phyloP scores from a whole-genome alignment of 2,329 filamentous ascomycete genomes.

The Fusarium fracticaudum region DNA sequence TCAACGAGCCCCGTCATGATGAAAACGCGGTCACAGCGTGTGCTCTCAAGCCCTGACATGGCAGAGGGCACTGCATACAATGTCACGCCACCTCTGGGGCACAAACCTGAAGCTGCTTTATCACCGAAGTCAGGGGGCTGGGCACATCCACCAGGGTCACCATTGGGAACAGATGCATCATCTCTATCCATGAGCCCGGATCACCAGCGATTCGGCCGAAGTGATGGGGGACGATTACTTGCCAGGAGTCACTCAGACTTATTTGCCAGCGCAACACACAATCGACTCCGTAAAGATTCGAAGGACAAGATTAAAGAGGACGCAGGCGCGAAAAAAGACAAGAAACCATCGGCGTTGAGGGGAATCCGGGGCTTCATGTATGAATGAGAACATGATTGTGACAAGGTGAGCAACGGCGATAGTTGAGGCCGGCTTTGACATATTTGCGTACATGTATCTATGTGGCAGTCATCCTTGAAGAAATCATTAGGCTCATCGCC shows the following conservation, averaged over 20 bases:
- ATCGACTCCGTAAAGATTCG: constrained; percentile 57
- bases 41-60: constrained; percentile 56
- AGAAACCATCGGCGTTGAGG: constrained; percentile 51
- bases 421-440: background rate
- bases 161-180: constrained; percentile 47
- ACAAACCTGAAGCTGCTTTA: constrained; percentile 43
- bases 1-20: constrained; percentile 52
- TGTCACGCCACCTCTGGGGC: constrained; percentile 54
- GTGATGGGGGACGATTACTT: constrained; percentile 48
- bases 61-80: constrained; percentile 56
- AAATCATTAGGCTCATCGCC: background rate
- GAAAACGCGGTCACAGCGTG: constrained; percentile 51
- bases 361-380: constrained; percentile 54
- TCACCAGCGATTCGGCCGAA: constrained; percentile 57
- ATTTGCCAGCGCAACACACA: constrained; percentile 57
- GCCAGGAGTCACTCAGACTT: constrained; percentile 36
- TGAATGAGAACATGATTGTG: constrained; percentile 25
- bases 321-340: constrained; percentile 47
- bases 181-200: constrained; percentile 49
- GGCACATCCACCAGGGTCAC: constrained; percentile 51
- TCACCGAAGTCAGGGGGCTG: constrained; percentile 44
- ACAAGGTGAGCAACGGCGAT: background rate
- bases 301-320: constrained; percentile 60
- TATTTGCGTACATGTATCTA: background rate
- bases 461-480: background rate